Percentiles rank a stretch among this genome's conserved stretches.
phyloP scores from a whole-genome alignment of 495 filamentous ascomycete genomes.

The Neurospora sp. region DNA sequence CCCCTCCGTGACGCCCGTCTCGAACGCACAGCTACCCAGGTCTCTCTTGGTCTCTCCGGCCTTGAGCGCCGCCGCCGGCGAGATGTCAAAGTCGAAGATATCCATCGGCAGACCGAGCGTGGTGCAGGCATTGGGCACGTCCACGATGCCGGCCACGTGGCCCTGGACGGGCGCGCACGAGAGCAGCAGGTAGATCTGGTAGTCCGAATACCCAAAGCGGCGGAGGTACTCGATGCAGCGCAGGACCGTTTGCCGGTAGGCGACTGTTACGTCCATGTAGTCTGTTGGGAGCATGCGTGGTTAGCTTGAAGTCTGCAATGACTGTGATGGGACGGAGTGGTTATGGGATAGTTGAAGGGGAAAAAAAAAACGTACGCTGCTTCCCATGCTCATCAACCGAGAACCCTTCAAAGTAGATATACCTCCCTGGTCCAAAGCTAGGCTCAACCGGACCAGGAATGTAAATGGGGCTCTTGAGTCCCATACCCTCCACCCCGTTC shows the following conservation, averaged over 20 bases:
- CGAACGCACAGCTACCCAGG: slow-evolving; percentile 70
- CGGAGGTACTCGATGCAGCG: slow-evolving; percentile 77
- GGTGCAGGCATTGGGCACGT: slow-evolving; percentile 77
- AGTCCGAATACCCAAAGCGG: slow-evolving; percentile 62
- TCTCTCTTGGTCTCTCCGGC: slow-evolving; percentile 46
- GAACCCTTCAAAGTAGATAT: slow-evolving; percentile 92
- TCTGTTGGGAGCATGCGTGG: slow-evolving; percentile 21
- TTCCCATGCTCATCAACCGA: slow-evolving; percentile 84
- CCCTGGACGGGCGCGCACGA: slow-evolving; percentile 88
- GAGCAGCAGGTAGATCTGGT: slow-evolving; percentile 84
- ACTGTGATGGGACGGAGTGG: too few species aligned
- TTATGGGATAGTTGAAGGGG: too few species aligned
- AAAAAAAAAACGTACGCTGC: slow-evolving; percentile 41
- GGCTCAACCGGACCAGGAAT: slow-evolving; percentile 87
- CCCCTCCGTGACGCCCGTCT: slow-evolving; percentile 39
- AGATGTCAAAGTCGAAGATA: slow-evolving; percentile 93
- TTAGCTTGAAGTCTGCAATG: too few species aligned
- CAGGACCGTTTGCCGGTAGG: slow-evolving; percentile 79
- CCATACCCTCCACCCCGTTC: slow-evolving; percentile 64
- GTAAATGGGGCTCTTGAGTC: slow-evolving; percentile 81
- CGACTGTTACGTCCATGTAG: slow-evolving; percentile 85
- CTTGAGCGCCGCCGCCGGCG: slow-evolving; percentile 45
- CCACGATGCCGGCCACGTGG: slow-evolving; percentile 87
- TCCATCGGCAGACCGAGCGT: slow-evolving; percentile 87
- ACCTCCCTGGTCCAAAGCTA: slow-evolving; percentile 75